phyloP scores from a whole-genome alignment of 2,329 filamentous ascomycete species.

The Sodiomyces alkalinus region DNA sequence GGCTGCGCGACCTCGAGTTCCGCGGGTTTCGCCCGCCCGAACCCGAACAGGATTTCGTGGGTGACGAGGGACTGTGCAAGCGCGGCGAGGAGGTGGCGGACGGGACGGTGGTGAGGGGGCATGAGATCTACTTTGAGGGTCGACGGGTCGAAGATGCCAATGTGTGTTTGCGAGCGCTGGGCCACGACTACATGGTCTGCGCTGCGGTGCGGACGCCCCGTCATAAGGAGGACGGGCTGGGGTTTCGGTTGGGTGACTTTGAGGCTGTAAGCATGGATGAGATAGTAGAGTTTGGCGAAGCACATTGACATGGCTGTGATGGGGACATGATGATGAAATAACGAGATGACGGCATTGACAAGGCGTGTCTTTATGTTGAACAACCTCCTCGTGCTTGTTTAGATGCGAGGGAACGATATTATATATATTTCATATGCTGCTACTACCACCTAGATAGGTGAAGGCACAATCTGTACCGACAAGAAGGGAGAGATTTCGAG shows the following conservation, averaged over 20 bases:
- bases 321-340: too few relatives aligned
- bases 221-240: slow-evolving; percentile 20
- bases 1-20: slow-evolving; percentile 59
- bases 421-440: too few relatives aligned
- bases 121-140: slow-evolving; percentile 25
- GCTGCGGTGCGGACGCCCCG: slow-evolving; percentile 30
- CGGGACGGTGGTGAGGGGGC: slow-evolving; percentile 17
- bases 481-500: too few relatives aligned
- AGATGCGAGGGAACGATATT: too few relatives aligned
- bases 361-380: too few relatives aligned
- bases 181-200: slow-evolving; percentile 37
- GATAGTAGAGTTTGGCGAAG: slow-evolving; percentile 28
- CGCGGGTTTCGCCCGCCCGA: slow-evolving; percentile 41
- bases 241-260: slow-evolving; percentile 24
- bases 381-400: too few relatives aligned
- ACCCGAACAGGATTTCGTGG: slow-evolving; percentile 15
- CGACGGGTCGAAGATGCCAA: slow-evolving; percentile 24
- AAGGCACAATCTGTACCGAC: too few relatives aligned
- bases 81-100: too few relatives aligned
- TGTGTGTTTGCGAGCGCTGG: slow-evolving; percentile 26
- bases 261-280: slow-evolving; percentile 27
- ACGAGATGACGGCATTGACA: too few relatives aligned
- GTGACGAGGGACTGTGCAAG: too few relatives aligned
- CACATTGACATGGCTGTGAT: too few relatives aligned
- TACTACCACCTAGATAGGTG: too few relatives aligned